These are phyloP conservation scores for Monosporozyma siamensis DNA, from an alignment of 805 yeast genomes.

Conservation along the genomic window DNA sequence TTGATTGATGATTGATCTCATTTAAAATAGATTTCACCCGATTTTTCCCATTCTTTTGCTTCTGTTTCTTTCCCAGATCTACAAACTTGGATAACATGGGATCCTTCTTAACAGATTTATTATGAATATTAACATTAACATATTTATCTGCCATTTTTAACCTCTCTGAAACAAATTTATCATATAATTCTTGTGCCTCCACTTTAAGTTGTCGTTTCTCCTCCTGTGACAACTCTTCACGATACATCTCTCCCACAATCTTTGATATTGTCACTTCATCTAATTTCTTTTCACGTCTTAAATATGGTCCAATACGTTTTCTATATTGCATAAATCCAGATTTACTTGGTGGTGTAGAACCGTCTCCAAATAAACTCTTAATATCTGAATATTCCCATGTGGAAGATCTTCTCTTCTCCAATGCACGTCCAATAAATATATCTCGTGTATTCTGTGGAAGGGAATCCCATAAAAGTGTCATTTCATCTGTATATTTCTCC, in stretches of 20 bases:
- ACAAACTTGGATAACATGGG: not conserved
- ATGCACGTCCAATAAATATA: conserved; percentile 7
- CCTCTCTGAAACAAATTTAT: not conserved
- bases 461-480: conserved; percentile 9
- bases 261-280: conserved; percentile 6
- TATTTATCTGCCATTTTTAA: not conserved
- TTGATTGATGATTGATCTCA: conserved; percentile 4
- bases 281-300: conserved; percentile 1
- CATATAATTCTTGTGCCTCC: conserved; percentile 5
- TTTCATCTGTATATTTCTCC: not conserved
- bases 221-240: conserved; percentile 4
- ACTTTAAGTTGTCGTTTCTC: conserved; percentile 3
- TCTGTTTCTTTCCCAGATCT: too few species aligned
- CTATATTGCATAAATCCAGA: conserved; percentile 6
- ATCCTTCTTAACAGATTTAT: conserved; percentile 1
- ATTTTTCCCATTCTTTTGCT: too few species aligned
- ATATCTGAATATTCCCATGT: conserved; percentile 4
- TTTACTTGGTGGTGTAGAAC: conserved; percentile 3
- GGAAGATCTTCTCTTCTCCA: conserved; percentile 1
- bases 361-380: conserved; percentile 4
- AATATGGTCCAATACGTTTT: conserved; percentile 5
- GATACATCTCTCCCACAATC: conserved; percentile 6
- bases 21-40: not conserved
- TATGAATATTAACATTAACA: not conserved
- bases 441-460: conserved; percentile 9